Evolutionary conservation across 2,329 filamentous ascomycete species (phyloP).

Genomic region (Pezicula neosporulosa): DNA sequence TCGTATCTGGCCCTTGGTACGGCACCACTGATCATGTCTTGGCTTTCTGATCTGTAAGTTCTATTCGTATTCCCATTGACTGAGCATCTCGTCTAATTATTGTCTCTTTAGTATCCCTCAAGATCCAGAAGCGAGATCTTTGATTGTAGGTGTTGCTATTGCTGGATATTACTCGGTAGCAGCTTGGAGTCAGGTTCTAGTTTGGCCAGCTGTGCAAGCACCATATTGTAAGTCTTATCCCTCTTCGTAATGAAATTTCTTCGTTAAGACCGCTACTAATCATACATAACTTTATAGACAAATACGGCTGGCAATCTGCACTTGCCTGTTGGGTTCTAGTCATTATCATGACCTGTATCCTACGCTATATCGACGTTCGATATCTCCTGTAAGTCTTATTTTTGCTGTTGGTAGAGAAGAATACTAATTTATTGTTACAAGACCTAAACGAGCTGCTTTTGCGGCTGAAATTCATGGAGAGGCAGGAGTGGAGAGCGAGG

Average conservation of each 20-base stretch:
- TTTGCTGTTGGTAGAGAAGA: background rate
- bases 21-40: conserved; percentile 48
- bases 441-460: too few relatives aligned
- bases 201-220: conserved; percentile 48
- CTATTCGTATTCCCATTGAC: background rate
- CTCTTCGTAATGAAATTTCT: background rate
- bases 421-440: too few relatives aligned
- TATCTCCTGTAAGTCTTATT: conserved; percentile 28
- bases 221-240: conserved; percentile 37
- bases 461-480: too few relatives aligned
- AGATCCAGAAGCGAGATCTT: conserved; percentile 44
- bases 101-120: conserved; percentile 33
- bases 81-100: conserved; percentile 19
- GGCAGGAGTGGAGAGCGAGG: too few relatives aligned
- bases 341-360: conserved; percentile 38
- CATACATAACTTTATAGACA: conserved; percentile 27
- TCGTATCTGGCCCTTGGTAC: conserved; percentile 44
- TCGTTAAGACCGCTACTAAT: background rate
- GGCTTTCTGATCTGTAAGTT: conserved; percentile 43
- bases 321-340: conserved; percentile 41
- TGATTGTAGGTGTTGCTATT: conserved; percentile 46
- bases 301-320: conserved; percentile 45
- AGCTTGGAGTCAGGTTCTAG: conserved; percentile 47
- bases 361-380: conserved; percentile 41
- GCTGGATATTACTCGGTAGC: conserved; percentile 47